phyloP scores from a whole-genome alignment of 371 early-diverging fungal species.

The Mortierella polycephala region DNA sequence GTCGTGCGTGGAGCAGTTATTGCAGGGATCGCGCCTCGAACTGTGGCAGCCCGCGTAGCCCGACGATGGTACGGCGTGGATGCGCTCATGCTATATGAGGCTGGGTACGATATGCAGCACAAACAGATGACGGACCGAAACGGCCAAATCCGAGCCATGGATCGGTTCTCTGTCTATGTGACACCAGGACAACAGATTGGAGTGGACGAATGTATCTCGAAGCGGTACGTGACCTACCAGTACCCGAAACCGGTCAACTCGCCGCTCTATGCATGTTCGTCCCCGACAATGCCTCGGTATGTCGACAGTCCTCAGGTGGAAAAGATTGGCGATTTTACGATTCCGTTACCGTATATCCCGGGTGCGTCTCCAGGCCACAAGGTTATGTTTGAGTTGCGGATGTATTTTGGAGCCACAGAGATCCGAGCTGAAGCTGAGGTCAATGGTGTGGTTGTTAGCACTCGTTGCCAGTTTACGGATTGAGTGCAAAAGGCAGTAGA shows the following conservation, averaged over 20 bases:
- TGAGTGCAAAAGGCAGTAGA: not conserved
- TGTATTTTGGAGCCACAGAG: slow-evolving; percentile 71
- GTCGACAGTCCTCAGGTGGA: slow-evolving; percentile 58
- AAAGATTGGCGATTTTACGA: slow-evolving; percentile 66
- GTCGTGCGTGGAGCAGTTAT: slow-evolving; percentile 50
- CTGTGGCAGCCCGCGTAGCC: slow-evolving; percentile 27
- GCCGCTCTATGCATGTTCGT: slow-evolving; percentile 63
- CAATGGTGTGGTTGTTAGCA: slow-evolving; percentile 57
- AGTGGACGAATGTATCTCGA: slow-evolving; percentile 61
- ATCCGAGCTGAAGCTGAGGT: slow-evolving; percentile 70
- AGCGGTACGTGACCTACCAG: slow-evolving; percentile 59
- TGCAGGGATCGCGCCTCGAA: slow-evolving; percentile 28
- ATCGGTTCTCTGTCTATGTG: slow-evolving; percentile 70
- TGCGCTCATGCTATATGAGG: slow-evolving; percentile 33
- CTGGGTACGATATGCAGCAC: slow-evolving; percentile 19
- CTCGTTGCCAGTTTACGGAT: slow-evolving; percentile 41
- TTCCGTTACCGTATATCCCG: slow-evolving; percentile 63
- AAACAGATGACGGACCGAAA: slow-evolving; percentile 19
- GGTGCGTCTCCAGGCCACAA: slow-evolving; percentile 32
- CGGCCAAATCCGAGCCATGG: slow-evolving; percentile 29
- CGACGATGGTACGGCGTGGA: slow-evolving; percentile 46
- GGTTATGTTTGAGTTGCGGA: slow-evolving; percentile 47
- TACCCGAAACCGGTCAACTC: slow-evolving; percentile 65
- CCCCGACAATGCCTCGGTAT: slow-evolving; percentile 62
- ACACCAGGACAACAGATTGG: slow-evolving; percentile 67